These are phyloP conservation scores for Macrophomina tecta DNA, from an alignment of 2,329 filamentous ascomycete genomes.

Conservation along the genomic window DNA sequence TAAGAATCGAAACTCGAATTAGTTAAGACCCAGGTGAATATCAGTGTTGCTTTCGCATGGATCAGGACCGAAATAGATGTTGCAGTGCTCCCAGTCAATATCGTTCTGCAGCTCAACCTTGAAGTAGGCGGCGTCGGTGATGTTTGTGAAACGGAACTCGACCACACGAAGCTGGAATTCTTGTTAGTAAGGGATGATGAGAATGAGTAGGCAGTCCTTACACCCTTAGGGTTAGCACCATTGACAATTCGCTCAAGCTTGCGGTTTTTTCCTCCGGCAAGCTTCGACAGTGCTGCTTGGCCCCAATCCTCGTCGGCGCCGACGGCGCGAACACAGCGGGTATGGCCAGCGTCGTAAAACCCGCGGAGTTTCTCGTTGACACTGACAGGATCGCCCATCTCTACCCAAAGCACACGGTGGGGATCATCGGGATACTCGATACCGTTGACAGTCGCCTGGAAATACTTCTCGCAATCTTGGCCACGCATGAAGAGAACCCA, in stretches of 20 bases:
- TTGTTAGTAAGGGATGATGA: slow-evolving; percentile 25
- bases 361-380: slow-evolving; percentile 48
- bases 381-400: slow-evolving; percentile 30
- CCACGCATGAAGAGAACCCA: slow-evolving; percentile 42
- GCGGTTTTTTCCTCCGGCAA: slow-evolving; percentile 46
- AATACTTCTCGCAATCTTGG: slow-evolving; percentile 42
- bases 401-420: slow-evolving; percentile 38
- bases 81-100: slow-evolving; percentile 55
- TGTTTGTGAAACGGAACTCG: slow-evolving; percentile 56
- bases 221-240: slow-evolving; percentile 47
- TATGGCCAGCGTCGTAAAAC: slow-evolving; percentile 48
- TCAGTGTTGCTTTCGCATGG: slow-evolving; percentile 43
- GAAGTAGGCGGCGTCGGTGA: slow-evolving; percentile 55
- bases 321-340: slow-evolving; percentile 54
- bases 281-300: slow-evolving; percentile 43
- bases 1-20: background rate
- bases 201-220: slow-evolving; percentile 38
- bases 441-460: slow-evolving; percentile 43
- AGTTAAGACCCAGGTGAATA: slow-evolving; percentile 18
- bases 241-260: slow-evolving; percentile 54
- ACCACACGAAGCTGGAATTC: slow-evolving; percentile 47
- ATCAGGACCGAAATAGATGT: slow-evolving; percentile 50
- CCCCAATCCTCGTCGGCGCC: slow-evolving; percentile 49
- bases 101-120: slow-evolving; percentile 47
- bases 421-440: slow-evolving; percentile 34